A percentile compares a stretch with the other conserved stretches of the same genome.
These are phyloP conservation scores for Lactifluus rugatus DNA, from an alignment of 768 basidiomycete species.

Conservation along the genomic window DNA sequence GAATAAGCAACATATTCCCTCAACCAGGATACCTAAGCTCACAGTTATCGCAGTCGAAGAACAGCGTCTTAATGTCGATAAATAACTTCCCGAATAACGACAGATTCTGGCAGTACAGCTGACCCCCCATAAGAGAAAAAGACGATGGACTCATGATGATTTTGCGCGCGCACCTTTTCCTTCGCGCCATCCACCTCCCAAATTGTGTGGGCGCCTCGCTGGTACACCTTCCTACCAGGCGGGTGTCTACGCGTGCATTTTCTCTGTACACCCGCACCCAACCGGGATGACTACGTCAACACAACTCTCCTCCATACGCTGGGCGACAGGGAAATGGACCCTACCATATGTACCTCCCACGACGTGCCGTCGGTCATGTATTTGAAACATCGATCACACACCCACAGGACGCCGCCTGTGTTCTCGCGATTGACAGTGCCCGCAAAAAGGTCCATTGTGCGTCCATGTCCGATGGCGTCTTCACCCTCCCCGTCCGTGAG, in stretches of 20 bases:
- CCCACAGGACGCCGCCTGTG: slow-evolving; percentile 52
- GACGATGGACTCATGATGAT: not conserved
- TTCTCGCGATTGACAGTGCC: slow-evolving; percentile 47
- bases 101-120: slow-evolving; percentile 96
- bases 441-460: slow-evolving; percentile 64
- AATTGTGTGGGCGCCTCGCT: slow-evolving; percentile 78
- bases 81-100: slow-evolving; percentile 97
- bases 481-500: slow-evolving; percentile 57
- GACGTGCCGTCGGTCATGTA: slow-evolving; percentile 71
- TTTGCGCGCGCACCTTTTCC: slow-evolving; percentile 51
- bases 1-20: not conserved
- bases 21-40: slow-evolving; percentile 23
- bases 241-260: slow-evolving; percentile 61
- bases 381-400: slow-evolving; percentile 94
- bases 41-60: slow-evolving; percentile 87
- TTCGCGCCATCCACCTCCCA: slow-evolving; percentile 92
- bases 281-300: not conserved
- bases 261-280: slow-evolving; percentile 34
- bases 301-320: not conserved
- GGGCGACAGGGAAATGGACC: slow-evolving; percentile 18
- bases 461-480: slow-evolving; percentile 42
- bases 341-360: slow-evolving; percentile 64
- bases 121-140: slow-evolving; percentile 3
- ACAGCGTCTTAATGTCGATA: slow-evolving; percentile 94
- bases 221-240: slow-evolving; percentile 85